Conservation (phyloP, 2,329 filamentous ascomycete genomes). For the Colletotrichum tropicicola region DNA sequence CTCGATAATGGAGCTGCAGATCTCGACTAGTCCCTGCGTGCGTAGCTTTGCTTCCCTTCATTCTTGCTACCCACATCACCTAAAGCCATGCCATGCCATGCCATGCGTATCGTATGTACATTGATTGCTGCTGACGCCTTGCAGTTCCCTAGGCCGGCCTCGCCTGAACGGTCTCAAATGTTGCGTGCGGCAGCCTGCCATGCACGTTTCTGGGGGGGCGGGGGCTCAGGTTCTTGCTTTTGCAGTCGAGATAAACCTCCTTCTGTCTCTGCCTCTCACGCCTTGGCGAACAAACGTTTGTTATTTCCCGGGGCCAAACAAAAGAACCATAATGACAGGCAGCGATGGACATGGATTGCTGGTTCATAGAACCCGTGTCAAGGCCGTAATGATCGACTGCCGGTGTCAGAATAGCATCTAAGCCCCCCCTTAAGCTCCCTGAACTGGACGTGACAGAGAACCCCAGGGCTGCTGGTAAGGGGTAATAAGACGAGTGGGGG, state of each 20-base stretch:
- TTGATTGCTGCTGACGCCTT: not conserved
- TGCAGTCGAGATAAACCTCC: constrained; percentile 14
- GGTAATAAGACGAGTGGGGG: not conserved
- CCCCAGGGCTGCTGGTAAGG: not conserved
- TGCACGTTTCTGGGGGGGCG: not conserved
- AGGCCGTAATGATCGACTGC: constrained; percentile 22
- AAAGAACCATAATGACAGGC: constrained; percentile 19
- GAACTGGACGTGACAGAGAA: constrained; percentile 3
- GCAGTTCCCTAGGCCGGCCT: not conserved
- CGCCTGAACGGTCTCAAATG: not conserved
- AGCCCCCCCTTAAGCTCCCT: not conserved
- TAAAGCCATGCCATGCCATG: not conserved
- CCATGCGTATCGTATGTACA: not conserved
- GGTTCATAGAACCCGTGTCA: constrained; percentile 8
- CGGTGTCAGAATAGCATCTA: constrained; percentile 15
- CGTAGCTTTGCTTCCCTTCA: not conserved
- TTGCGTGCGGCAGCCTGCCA: constrained; percentile 10
- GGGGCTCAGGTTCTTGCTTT: not conserved
- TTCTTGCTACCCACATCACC: not conserved
- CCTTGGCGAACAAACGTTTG: constrained; percentile 7
- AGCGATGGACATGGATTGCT: constrained; percentile 9
- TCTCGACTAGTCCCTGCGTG: constrained; percentile 10
- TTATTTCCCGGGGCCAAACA: not conserved
- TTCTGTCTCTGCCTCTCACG: constrained; percentile 6
- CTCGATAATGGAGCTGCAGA: constrained; percentile 20